Percentiles rank a stretch among this genome's conserved stretches.
Evolutionary conservation across 2,329 filamentous ascomycete genomes (phyloP).

Genomic region (Talaromyces albobiverticillius): DNA sequence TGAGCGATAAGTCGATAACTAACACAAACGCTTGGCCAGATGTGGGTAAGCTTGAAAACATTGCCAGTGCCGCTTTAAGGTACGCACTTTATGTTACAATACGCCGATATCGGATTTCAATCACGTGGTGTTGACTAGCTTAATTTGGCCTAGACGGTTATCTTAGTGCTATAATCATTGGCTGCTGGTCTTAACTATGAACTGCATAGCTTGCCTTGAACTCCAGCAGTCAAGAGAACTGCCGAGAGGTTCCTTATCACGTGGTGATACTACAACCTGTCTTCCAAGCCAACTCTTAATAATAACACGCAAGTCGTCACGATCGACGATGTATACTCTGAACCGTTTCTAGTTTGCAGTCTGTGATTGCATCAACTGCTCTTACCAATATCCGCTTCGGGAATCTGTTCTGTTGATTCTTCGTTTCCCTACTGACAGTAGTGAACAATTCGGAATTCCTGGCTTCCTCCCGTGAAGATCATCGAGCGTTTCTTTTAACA

Average conservation of each 20-base stretch:
- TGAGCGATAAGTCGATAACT: slow-evolving; percentile 10
- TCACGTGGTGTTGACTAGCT: neutral
- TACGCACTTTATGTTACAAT: neutral
- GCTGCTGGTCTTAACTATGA: no score
- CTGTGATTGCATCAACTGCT: neutral
- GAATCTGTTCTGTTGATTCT: no score
- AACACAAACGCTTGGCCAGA: neutral
- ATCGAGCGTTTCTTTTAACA: neutral
- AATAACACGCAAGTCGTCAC: no score
- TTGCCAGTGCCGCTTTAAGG: neutral
- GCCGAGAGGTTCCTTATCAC: no score
- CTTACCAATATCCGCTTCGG: neutral
- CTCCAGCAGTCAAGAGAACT: no score
- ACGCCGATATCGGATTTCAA: slow-evolving; percentile 1
- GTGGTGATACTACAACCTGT: no score
- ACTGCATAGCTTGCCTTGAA: no score
- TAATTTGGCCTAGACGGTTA: no score
- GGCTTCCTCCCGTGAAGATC: neutral
- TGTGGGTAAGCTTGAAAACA: neutral
- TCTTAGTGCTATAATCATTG: no score
- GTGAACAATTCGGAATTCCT: neutral
- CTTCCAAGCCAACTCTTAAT: no score
- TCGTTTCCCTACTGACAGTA: no score
- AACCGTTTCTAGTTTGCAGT: neutral
- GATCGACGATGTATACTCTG: no score